Percentiles rank a stretch among this genome's conserved stretches.
Conservation (phyloP, 176 grass and related monocot genomes). For the Dendrocalamus sinicus region DNA sequence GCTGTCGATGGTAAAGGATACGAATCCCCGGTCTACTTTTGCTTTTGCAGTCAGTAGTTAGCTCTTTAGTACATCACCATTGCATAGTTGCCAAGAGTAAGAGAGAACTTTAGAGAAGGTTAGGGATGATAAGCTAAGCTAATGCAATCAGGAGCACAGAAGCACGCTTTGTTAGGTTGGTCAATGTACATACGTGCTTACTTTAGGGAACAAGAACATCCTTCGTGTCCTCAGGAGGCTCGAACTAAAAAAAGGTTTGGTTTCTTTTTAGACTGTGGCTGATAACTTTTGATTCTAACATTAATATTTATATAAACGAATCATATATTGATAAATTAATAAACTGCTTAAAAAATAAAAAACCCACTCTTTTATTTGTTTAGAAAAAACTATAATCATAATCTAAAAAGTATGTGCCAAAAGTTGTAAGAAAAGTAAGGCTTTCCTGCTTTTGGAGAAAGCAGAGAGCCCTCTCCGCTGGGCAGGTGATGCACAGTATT, state of each 20-base stretch:
- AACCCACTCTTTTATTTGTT: too few relatives aligned
- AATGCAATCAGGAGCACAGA: not conserved
- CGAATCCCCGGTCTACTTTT: too few relatives aligned
- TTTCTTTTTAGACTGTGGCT: too few relatives aligned
- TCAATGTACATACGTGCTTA: not conserved
- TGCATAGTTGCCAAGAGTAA: not conserved
- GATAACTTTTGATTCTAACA: too few relatives aligned
- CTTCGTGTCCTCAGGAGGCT: not conserved
- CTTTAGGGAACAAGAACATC: conserved; percentile 5
- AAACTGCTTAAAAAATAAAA: too few relatives aligned
- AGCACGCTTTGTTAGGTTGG: not conserved
- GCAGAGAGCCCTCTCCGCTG: not conserved
- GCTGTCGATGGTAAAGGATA: too few relatives aligned
- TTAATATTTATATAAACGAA: too few relatives aligned
- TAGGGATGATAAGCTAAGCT: not conserved
- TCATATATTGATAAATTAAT: too few relatives aligned
- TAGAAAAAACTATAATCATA: too few relatives aligned
- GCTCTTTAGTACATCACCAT: not conserved
- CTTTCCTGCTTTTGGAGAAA: not conserved
- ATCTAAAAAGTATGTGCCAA: too few relatives aligned
- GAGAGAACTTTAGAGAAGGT: not conserved
- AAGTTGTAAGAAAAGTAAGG: too few relatives aligned
- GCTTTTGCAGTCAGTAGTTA: not conserved
- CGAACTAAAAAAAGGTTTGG: not conserved
- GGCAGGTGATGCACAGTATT: too few relatives aligned